Evolutionary conservation across 2,329 filamentous ascomycete species (phyloP).

Genomic region (Phoma sp.): DNA sequence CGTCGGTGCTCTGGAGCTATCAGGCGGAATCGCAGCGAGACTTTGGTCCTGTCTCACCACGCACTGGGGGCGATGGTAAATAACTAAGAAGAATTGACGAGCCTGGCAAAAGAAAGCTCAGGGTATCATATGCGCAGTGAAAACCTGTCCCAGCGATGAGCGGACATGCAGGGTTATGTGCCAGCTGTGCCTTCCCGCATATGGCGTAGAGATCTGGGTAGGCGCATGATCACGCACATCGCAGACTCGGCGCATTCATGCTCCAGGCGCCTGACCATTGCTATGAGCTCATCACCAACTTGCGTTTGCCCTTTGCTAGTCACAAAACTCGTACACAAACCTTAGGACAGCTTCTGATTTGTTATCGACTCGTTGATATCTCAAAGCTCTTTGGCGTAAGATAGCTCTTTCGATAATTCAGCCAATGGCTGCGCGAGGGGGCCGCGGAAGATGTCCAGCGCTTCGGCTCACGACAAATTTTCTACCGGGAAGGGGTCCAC

Average conservation of each 20-base stretch:
- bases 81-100: background rate
- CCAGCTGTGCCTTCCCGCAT: constrained; percentile 14
- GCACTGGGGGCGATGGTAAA: background rate
- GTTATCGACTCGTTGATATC: constrained; percentile 14
- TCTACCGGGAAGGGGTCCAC: constrained; percentile 16
- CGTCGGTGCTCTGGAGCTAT: constrained; percentile 4
- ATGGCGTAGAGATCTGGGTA: constrained; percentile 23
- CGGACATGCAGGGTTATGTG: constrained; percentile 23
- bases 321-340: background rate
- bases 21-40: constrained; percentile 1
- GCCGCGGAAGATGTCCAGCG: constrained; percentile 26
- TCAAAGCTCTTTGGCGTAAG: constrained; percentile 6
- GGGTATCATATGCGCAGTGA: constrained; percentile 25
- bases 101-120: background rate
- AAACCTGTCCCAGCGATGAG: constrained; percentile 17
- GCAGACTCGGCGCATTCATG: constrained; percentile 21
- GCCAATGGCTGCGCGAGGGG: constrained; percentile 30
- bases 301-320: background rate
- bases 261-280: constrained; percentile 13
- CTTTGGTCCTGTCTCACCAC: background rate
- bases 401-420: constrained; percentile 13
- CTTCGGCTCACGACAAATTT: constrained; percentile 12
- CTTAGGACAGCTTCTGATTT: background rate
- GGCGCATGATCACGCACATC: constrained; percentile 30
- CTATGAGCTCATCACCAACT: constrained; percentile 10